A percentile compares a stretch with the other conserved stretches of the same genome.
These are phyloP conservation scores for Echinochloa phyllopogon DNA, from an alignment of 176 grass and related monocot species.

Conservation along the genomic window DNA sequence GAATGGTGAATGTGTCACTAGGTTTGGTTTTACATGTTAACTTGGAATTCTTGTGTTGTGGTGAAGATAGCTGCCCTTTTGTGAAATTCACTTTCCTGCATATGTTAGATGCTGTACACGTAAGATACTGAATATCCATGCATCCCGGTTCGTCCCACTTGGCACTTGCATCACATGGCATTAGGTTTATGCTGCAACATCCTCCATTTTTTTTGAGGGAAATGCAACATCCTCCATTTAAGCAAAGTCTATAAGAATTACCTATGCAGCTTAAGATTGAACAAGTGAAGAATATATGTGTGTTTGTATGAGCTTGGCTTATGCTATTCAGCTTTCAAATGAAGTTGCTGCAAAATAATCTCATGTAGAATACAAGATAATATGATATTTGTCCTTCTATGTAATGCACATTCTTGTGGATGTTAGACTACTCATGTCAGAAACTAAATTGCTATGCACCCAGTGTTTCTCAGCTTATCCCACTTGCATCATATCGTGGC, in stretches of 20 bases:
- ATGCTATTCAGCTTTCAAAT: not conserved
- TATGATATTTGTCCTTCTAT: not conserved
- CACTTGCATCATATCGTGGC: not conserved
- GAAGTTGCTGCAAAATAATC: too few species aligned
- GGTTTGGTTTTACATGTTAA: not conserved
- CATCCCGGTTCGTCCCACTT: not conserved
- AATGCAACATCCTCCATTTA: not conserved
- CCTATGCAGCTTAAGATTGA: not conserved
- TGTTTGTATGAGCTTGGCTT: not conserved
- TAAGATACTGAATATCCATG: not conserved
- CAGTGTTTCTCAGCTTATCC: not conserved
- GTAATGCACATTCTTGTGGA: not conserved
- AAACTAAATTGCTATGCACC: not conserved
- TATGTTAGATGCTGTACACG: not conserved
- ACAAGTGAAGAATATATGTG: not conserved
- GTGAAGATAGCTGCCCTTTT: not conserved
- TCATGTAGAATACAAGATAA: not conserved
- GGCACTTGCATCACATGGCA: not conserved
- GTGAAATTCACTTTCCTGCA: conserved; percentile 18
- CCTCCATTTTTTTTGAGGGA: too few species aligned
- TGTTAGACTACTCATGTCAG: not conserved
- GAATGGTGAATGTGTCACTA: not conserved
- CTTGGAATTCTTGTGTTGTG: not conserved
- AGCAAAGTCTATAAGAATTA: not conserved
- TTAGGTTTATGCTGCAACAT: not conserved